Base-by-base conservation (phyloP, 345 rosid genomes). In the Eucalyptus polyanthemos region DNA sequence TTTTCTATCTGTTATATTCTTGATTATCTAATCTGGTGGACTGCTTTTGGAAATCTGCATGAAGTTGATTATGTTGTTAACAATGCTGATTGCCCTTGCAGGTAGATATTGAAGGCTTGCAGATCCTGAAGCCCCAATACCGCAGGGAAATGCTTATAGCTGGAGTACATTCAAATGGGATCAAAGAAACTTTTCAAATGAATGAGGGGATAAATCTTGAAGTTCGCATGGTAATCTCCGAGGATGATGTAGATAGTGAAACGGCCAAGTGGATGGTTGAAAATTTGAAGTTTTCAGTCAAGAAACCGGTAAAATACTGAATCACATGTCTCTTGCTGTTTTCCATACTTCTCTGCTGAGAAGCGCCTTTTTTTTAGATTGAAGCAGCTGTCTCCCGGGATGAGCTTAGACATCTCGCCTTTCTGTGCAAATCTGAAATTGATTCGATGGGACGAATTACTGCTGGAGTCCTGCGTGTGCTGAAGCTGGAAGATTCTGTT, bases 401-500 rank as follows among this genome's bases (percentile, higher is more conserved):
- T 85, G 99, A 98, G 95, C 94, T 98, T 89, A 95, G 95, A 91
- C 97, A 97, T 92, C 97, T 98, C 89, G 92, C 93, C 50, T 89
- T 90, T 87, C 92, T 96, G 93, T 95, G 97, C 96, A 95, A 97
- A 90, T 96, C 99, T 67, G 99, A 98, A 93, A 95, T 94, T 89
- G 96, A 97, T 89, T 97, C 99, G 5, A 95, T 96, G 97, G 99
- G 99, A 90, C 94, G 99, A 88, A 94, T 97, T 90, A 93, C 95
- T 67, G 99, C 99, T 76, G 98, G 98, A 83, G 89, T 98, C 90
- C 93, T 98, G 92, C 94, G 96, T 90, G 91, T 98, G 88, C 95
- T 98, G 91, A 97, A 96, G 93, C 95, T 98, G 88, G 99, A 98
- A 90, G 92, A 88, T 58, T 94, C 99, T 13, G 90, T 98, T 85